phyloP scores from a whole-genome alignment of 2,329 filamentous ascomycete species.

The Diplodia scrobiculata region DNA sequence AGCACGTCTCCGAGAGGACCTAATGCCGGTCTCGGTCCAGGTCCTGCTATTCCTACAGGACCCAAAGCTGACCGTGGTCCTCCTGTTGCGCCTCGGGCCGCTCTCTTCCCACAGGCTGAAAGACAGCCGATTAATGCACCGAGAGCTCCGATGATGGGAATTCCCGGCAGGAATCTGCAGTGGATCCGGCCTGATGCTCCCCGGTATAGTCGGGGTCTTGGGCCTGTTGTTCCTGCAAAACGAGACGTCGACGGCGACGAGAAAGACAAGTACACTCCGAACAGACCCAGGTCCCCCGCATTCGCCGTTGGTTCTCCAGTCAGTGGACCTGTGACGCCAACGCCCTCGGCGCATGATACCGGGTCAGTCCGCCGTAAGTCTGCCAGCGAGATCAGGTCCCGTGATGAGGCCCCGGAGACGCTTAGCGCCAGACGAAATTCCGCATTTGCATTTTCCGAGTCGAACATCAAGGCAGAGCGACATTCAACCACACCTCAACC shows the following conservation, averaged over 20 bases:
- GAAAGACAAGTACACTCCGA: constrained; percentile 37
- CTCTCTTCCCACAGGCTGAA: constrained; percentile 40
- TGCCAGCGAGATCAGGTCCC: constrained; percentile 25
- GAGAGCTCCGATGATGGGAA: constrained; percentile 40
- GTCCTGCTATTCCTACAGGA: constrained; percentile 42
- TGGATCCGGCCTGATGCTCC: constrained; percentile 47
- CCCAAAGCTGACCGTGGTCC: constrained; percentile 43
- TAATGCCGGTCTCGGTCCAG: constrained; percentile 14
- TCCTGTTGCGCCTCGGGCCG: constrained; percentile 35
- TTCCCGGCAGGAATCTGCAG: constrained; percentile 45
- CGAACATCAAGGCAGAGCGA: constrained; percentile 21
- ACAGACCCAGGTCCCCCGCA: constrained; percentile 26
- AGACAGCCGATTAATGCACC: constrained; percentile 37
- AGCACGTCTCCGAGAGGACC: constrained; percentile 43
- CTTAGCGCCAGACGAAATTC: constrained; percentile 31
- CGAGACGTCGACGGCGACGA: constrained; percentile 51
- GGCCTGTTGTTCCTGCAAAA: constrained; percentile 46
- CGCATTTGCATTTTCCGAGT: constrained; percentile 27
- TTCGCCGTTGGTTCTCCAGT: constrained; percentile 18
- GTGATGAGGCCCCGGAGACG: constrained; percentile 19
- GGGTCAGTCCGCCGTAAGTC: constrained; percentile 22
- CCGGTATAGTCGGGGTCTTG: constrained; percentile 31
- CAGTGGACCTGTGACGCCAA: constrained; percentile 25
- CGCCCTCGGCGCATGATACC: constrained; percentile 39
- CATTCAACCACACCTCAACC: constrained; percentile 14